Base-by-base conservation (phyloP, 139 green algal genomes). In the Chlamydomonas schloesseri region DNA sequence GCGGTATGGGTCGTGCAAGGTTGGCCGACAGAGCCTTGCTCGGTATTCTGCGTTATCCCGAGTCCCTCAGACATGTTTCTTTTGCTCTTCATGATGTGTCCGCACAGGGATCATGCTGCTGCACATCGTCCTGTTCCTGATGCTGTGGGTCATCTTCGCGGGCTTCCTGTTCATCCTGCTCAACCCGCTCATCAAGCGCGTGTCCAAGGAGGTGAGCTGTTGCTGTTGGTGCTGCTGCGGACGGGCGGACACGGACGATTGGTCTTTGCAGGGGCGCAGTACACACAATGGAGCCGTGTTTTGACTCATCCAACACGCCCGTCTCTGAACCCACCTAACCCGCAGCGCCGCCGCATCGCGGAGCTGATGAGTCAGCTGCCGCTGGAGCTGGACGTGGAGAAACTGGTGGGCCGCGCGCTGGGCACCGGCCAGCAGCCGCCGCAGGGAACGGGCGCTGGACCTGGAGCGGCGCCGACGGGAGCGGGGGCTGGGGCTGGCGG, bases 321-420 rank as follows among this genome's bases (percentile, higher is more conserved):
- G n/a, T 57, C 34, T 57, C 21, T 33, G n/a, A n/a, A n/a, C n/a
- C n/a, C n/a, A n/a, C n/a, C 55, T 76, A 8, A 28, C 47, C 13
- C 31, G 20, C 47, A 80, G 73, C n/a, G 73, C 24, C 73, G 73
- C n/a, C 73, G 50, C 33, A 50, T 80, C 29, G 73, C 73, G 5
- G 73, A 80, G 73, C 73, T 80, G 26, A 47, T 80, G 33, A 62
- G 36, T 33, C 73, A 80, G 73, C 73, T 80, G 28, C 73, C 73
- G 47, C 73, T 80, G 73, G 73, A 80, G 50, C 46, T 80, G 73
- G 73, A 80, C 29, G 73, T 80, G 28, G 73, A 80, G 46, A 65
- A 42, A 50, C 47, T 80, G 47, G 73, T 80, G 3, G 50, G 28
- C 47, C 24, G 47, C 28, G 73, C 73, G 46, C 46, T 80, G 42